Conservation (phyloP, 192 early-diverging fungal genomes). For the Dissophora globulifera region DNA sequence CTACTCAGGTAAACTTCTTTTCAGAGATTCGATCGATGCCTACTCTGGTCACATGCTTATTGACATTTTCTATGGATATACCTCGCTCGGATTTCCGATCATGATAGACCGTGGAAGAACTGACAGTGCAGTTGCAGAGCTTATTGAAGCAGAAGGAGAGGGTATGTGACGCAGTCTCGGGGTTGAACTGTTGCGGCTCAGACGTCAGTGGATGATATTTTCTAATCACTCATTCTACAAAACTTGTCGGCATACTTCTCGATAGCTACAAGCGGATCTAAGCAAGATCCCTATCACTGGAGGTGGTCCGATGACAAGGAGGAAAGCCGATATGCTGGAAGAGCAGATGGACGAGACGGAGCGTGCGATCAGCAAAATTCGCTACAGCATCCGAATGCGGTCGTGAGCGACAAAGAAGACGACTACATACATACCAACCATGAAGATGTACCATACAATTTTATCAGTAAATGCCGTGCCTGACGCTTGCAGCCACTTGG, state of each 20-base stretch:
- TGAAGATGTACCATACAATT: neutral
- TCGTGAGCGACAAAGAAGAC: too few relatives aligned
- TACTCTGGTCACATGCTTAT: too few relatives aligned
- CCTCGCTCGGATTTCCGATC: too few relatives aligned
- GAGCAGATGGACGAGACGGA: conserved; percentile 62
- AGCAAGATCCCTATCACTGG: conserved; percentile 63
- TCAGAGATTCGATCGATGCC: neutral
- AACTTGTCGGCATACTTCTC: too few relatives aligned
- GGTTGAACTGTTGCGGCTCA: too few relatives aligned
- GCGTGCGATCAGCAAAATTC: conserved; percentile 59
- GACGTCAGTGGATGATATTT: too few relatives aligned
- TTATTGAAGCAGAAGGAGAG: conserved; percentile 59
- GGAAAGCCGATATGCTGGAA: conserved; percentile 60
- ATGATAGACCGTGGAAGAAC: conserved; percentile 41
- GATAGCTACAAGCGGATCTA: conserved; percentile 59
- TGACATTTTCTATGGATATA: too few relatives aligned
- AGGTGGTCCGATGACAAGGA: conserved; percentile 59
- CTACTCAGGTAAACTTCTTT: conserved; percentile 12
- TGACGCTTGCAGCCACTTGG: too few relatives aligned
- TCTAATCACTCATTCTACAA: too few relatives aligned
- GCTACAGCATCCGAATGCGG: conserved; percentile 55
- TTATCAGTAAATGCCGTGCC: too few relatives aligned
- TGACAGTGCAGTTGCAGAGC: conserved; percentile 54
- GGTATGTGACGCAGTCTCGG: conserved; percentile 16
- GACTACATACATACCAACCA: too few relatives aligned